Base-by-base conservation (phyloP, 345 rosid species). In the Geranium rotundifolium region DNA sequence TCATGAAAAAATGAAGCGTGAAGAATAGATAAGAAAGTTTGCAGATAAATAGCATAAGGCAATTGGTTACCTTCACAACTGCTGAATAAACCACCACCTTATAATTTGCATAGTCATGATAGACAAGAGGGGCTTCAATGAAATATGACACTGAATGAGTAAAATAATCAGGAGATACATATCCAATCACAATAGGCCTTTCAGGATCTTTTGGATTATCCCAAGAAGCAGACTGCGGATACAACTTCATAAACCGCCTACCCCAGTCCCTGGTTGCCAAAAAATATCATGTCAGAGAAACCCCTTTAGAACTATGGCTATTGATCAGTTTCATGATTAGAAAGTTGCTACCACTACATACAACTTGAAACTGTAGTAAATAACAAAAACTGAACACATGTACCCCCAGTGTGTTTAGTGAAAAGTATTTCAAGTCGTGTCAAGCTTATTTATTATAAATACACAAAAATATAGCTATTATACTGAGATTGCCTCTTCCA, bases 121-220 rank as follows among this genome's bases (percentile, higher is more conserved):
- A 83, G 29, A 78, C 76, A 71, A 95, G 95, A 57, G 99, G 97
- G 1, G 97, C 96, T 76, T 95, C 99, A 56, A 95, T 74, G 78
- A 95, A 95, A 79, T 95, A 95, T 20, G 99, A 95, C 50, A 95
- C 99, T 29, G 99, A 95, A 77, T 95, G 99, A 18, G 99, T 90
- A 66, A 95, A 95, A 82, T 84, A 90, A 77, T 95, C 99, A 29
- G 99, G 99, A 76, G 99, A 95, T 59, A 90, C 81, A 65, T 95
- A 95, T 76, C 99, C 99, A 63, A 95, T 84, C 68, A 79, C 86
- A 69, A 95, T 84, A 19, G 86, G 82, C 58, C 96, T 82, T 19
- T 90, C 96, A 69, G 95, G 88, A 76, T 82, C 92, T 78, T 95
- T 90, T 39, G 77, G 56, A 73, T 88, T 95, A 74, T 90, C 96